Evolutionary conservation across 2,329 filamentous ascomycete genomes (phyloP).

Genomic region (Blastomyces gilchristii): DNA sequence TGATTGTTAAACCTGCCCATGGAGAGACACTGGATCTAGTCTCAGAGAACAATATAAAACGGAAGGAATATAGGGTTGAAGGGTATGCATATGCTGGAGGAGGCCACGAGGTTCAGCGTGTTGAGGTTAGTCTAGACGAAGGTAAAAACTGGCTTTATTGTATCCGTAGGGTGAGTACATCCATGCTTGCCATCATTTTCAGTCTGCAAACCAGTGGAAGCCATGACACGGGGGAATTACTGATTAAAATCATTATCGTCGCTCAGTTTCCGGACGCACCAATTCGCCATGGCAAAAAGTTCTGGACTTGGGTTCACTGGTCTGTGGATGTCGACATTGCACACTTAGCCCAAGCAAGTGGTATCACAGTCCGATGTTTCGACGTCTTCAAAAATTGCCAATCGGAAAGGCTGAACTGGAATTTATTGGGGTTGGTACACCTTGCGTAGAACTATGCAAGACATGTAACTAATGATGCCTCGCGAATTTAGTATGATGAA

Average conservation of each 20-base stretch:
- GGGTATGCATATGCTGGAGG: slow-evolving; percentile 44
- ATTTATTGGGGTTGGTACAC: slow-evolving; percentile 34
- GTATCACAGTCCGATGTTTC: slow-evolving; percentile 40
- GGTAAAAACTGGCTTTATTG: slow-evolving; percentile 42
- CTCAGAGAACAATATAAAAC: slow-evolving; percentile 27
- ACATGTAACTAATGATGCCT: background rate
- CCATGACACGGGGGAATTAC: background rate
- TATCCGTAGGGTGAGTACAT: slow-evolving; percentile 28
- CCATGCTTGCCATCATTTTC: slow-evolving; percentile 8
- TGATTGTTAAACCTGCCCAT: slow-evolving; percentile 39
- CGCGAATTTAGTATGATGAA: slow-evolving; percentile 41
- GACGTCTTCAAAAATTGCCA: slow-evolving; percentile 45
- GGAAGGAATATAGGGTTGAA: slow-evolving; percentile 35
- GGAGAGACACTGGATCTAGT: slow-evolving; percentile 35
- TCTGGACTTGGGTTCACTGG: slow-evolving; percentile 47
- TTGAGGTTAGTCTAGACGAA: slow-evolving; percentile 41
- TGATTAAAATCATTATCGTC: slow-evolving; percentile 10
- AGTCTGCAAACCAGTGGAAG: background rate
- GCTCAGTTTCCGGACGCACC: slow-evolving; percentile 38
- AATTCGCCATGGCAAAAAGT: slow-evolving; percentile 44
- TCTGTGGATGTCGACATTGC: slow-evolving; percentile 40
- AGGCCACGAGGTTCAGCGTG: slow-evolving; percentile 41
- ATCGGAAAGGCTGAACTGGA: slow-evolving; percentile 39
- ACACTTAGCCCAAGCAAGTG: slow-evolving; percentile 35
- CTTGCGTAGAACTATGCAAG: background rate